Percentiles rank a stretch among this genome's conserved stretches.
Evolutionary conservation across 768 basidiomycete genomes (phyloP).

Genomic region (Tephrocybe sp.): DNA sequence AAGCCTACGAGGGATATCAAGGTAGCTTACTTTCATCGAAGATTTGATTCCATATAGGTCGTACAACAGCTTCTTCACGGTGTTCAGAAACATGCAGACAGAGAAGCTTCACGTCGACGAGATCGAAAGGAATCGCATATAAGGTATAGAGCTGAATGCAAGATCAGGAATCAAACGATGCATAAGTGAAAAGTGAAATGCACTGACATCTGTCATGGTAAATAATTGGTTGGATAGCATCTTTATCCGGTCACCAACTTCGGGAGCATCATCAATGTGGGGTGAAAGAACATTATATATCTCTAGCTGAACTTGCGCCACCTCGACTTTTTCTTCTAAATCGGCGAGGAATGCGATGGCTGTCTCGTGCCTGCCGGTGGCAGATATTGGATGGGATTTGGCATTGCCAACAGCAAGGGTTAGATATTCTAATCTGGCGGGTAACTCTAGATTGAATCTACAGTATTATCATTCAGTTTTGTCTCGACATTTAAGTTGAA

Average conservation of each 20-base stretch:
- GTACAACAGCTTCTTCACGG: conserved; percentile 76
- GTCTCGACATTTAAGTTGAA: not conserved
- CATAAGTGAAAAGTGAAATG: not conserved
- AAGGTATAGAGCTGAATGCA: conserved; percentile 72
- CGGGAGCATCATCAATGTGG: conserved; percentile 57
- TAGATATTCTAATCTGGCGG: conserved; percentile 83
- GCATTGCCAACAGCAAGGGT: conserved; percentile 95
- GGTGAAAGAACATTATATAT: conserved; percentile 67
- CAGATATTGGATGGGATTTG: conserved; percentile 87
- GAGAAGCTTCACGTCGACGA: conserved; percentile 80
- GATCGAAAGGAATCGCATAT: conserved; percentile 84
- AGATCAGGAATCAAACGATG: conserved; percentile 9
- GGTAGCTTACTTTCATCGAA: conserved; percentile 66
- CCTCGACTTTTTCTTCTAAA: conserved; percentile 94
- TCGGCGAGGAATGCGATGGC: conserved; percentile 96
- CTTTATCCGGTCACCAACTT: conserved; percentile 61
- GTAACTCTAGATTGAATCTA: conserved; percentile 68
- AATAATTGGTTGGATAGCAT: conserved; percentile 59
- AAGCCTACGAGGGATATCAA: not conserved
- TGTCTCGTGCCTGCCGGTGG: conserved; percentile 74
- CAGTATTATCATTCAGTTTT: not conserved
- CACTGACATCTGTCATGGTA: conserved; percentile 76
- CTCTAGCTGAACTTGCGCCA: conserved; percentile 96
- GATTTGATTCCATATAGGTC: conserved; percentile 87
- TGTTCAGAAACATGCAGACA: conserved; percentile 95